phyloP scores from a whole-genome alignment of 1,284 basidiomycete genomes.

The Marasmius tenuissimus region DNA sequence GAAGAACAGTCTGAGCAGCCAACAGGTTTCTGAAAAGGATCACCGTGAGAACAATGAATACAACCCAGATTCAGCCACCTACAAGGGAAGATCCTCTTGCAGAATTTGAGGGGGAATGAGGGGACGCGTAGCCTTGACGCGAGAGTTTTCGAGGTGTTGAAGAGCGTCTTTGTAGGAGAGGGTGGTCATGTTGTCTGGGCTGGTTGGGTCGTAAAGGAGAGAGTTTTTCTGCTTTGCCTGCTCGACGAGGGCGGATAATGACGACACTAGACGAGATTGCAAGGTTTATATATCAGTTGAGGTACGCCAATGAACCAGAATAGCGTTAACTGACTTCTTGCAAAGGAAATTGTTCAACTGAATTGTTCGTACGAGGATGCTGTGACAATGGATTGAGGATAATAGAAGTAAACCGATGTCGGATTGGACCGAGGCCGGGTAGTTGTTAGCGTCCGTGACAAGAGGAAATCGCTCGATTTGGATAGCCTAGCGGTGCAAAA shows the following conservation, averaged over 20 bases:
- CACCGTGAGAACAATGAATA: constrained; percentile 12
- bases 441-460: not conserved
- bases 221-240: constrained; percentile 5
- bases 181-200: constrained; percentile 48
- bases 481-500: no score
- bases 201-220: constrained; percentile 29
- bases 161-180: constrained; percentile 77
- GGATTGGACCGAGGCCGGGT: not conserved
- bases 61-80: constrained; percentile 23
- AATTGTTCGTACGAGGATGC: not conserved
- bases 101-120: constrained; percentile 92
- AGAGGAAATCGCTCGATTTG: not conserved
- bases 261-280: not conserved
- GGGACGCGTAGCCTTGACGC: constrained; percentile 84
- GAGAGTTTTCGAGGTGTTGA: constrained; percentile 79
- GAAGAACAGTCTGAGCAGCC: constrained; percentile 81
- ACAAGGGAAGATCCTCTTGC: constrained; percentile 85
- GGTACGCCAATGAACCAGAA: not conserved
- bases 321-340: not conserved
- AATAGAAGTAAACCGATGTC: not conserved
- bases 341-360: not conserved
- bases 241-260: not conserved
- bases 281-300: not conserved
- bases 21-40: constrained; percentile 52
- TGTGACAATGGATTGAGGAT: not conserved